Evolutionary conservation across 768 basidiomycete genomes (phyloP).

Genomic region (Boletus pseudopeckii): DNA sequence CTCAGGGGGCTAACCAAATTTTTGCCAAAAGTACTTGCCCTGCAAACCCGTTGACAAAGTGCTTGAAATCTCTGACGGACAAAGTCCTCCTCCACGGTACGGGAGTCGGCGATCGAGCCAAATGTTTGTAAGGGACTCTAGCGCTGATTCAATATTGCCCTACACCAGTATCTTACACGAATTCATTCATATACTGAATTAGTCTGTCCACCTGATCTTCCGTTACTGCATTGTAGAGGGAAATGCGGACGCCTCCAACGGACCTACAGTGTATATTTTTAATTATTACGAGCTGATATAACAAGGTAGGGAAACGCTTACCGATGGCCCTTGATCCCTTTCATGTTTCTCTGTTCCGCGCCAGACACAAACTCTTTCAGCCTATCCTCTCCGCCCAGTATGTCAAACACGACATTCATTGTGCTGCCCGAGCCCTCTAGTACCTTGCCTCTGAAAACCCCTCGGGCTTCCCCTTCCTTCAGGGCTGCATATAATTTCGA

Average conservation of each 20-base stretch:
- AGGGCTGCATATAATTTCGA: slow-evolving; percentile 73
- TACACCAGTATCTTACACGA: slow-evolving; percentile 28
- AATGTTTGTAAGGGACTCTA: neutral
- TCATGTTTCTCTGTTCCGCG: slow-evolving; percentile 77
- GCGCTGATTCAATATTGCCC: slow-evolving; percentile 6
- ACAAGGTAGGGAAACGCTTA: slow-evolving; percentile 38
- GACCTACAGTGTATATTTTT: slow-evolving; percentile 37
- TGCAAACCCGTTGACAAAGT: no score
- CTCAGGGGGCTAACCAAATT: no score
- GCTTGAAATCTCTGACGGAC: no score
- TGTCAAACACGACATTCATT: slow-evolving; percentile 93
- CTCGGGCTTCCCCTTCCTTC: slow-evolving; percentile 64
- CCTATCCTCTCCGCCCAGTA: slow-evolving; percentile 67
- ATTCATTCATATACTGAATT: slow-evolving; percentile 58
- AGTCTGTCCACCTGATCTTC: slow-evolving; percentile 66
- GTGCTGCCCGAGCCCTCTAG: slow-evolving; percentile 75
- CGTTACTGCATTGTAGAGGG: slow-evolving; percentile 86
- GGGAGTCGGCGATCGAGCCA: no score
- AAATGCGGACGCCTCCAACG: slow-evolving; percentile 72
- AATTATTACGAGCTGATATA: neutral
- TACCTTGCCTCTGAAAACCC: slow-evolving; percentile 71
- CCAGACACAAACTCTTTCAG: slow-evolving; percentile 76
- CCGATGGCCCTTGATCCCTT: slow-evolving; percentile 91
- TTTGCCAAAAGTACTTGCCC: no score
- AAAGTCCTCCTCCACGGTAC: no score